These are phyloP conservation scores for Massariosphaeria phaeospora DNA, from an alignment of 495 filamentous ascomycete species.

Conservation along the genomic window DNA sequence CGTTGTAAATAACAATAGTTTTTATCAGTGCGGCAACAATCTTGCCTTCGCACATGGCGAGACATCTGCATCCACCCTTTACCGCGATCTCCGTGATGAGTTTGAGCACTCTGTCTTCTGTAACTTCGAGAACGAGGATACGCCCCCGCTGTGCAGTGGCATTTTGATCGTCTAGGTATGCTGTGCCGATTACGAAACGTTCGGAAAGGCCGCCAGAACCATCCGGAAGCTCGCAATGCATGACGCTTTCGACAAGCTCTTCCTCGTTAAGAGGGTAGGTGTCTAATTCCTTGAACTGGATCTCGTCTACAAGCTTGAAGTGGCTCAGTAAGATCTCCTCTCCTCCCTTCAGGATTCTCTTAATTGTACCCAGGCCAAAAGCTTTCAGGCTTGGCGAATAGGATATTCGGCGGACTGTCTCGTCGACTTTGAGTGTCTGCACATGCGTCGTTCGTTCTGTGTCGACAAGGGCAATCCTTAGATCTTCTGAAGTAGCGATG, in stretches of 20 bases:
- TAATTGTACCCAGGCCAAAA: constrained; percentile 83
- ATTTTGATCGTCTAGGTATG: constrained; percentile 60
- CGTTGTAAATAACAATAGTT: constrained; percentile 53
- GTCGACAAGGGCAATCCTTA: constrained; percentile 81
- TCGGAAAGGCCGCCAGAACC: constrained; percentile 59
- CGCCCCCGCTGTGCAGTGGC: constrained; percentile 59
- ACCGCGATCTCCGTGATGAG: constrained; percentile 58
- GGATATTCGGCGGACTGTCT: constrained; percentile 81
- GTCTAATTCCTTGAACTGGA: constrained; percentile 42
- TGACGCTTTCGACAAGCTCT: constrained; percentile 81
- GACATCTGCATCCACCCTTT: constrained; percentile 70
- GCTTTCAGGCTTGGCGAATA: constrained; percentile 75
- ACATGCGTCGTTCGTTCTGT: constrained; percentile 82
- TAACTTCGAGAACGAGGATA: constrained; percentile 79
- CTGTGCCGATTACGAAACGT: constrained; percentile 83
- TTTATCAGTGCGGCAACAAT: constrained; percentile 84
- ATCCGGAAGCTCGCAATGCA: constrained; percentile 68
- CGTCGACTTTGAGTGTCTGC: constrained; percentile 65
- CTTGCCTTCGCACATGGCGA: constrained; percentile 68
- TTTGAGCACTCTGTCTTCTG: constrained; percentile 64
- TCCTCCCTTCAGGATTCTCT: constrained; percentile 53
- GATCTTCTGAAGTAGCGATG: constrained; percentile 66
- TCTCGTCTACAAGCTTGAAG: constrained; percentile 53
- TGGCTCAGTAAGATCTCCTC: constrained; percentile 55
- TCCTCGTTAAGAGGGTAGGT: constrained; percentile 47